Evolutionary conservation across 148 eudicot genomes (phyloP).

Genomic region (Camellia japonica): DNA sequence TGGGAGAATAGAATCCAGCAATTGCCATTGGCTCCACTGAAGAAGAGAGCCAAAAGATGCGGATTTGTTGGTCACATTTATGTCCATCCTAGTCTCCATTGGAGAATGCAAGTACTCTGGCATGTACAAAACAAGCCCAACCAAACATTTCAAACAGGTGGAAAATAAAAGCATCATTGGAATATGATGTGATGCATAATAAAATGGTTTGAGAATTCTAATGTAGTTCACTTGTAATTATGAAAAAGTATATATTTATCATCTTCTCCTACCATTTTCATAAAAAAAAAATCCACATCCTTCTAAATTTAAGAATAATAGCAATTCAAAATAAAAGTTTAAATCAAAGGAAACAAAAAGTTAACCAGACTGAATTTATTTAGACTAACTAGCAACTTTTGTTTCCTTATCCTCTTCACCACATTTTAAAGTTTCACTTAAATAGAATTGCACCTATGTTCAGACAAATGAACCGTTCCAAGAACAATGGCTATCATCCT

Average conservation of each 20-base stretch:
- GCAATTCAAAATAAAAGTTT: too few species aligned
- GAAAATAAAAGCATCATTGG: not conserved
- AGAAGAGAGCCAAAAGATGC: conserved; percentile 17
- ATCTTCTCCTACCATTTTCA: not conserved
- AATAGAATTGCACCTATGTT: not conserved
- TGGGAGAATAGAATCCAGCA: conserved; percentile 83
- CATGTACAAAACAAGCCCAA: not conserved
- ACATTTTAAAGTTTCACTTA: not conserved
- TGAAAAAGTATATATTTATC: not conserved
- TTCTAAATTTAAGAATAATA: too few species aligned
- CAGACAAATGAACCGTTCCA: not conserved
- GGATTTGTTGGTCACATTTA: conserved; percentile 5
- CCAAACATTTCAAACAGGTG: conserved; percentile 3
- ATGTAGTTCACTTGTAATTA: not conserved
- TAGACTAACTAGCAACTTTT: too few species aligned
- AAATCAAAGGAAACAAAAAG: too few species aligned
- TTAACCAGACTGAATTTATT: too few species aligned
- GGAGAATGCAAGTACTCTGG: not conserved
- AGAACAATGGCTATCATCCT: too few species aligned
- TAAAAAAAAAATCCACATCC: not conserved
- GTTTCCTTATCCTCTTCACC: not conserved
- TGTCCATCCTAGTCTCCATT: conserved; percentile 19
- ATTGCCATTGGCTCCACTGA: conserved; percentile 92
- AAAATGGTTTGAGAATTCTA: not conserved
- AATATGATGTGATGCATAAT: not conserved